Evolutionary conservation across 164 flowering plant species (phyloP).

Genomic region (Saururus chinensis): DNA sequence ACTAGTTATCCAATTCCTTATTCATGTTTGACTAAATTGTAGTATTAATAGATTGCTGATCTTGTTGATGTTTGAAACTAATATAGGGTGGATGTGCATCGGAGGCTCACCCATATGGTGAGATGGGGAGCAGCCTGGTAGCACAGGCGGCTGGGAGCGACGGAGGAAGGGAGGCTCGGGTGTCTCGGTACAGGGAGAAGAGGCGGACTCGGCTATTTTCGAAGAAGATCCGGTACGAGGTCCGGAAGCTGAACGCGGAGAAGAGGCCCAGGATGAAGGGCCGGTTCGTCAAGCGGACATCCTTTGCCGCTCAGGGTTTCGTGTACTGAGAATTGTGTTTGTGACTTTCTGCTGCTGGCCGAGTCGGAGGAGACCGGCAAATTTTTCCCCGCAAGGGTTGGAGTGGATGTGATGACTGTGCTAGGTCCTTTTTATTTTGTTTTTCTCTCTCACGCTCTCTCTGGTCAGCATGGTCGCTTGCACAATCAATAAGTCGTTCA

Average conservation of each 20-base stretch:
- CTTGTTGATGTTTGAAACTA: background rate
- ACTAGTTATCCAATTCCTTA: background rate
- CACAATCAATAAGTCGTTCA: no score
- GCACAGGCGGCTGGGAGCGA: conserved; percentile 21
- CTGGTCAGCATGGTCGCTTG: no score
- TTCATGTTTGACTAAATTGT: background rate
- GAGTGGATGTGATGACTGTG: no score
- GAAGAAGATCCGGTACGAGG: conserved; percentile 92
- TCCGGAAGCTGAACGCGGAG: conserved; percentile 82
- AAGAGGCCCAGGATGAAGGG: conserved; percentile 95
- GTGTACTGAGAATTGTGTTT: conserved; percentile 16
- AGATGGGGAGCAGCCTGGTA: conserved; percentile 19
- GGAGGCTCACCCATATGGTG: conserved; percentile 27
- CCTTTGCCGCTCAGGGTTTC: conserved; percentile 30
- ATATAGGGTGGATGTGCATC: conserved; percentile 27
- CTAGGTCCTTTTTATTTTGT: no score
- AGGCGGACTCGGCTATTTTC: conserved; percentile 75
- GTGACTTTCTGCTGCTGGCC: no score
- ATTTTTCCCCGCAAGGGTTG: no score
- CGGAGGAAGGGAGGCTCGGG: conserved; percentile 84
- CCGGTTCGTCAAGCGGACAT: conserved; percentile 70
- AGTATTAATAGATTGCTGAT: background rate
- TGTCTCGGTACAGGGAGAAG: conserved; percentile 83
- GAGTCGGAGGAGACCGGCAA: no score
- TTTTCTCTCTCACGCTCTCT: no score